These are phyloP conservation scores for Berberis vulgaris DNA, from an alignment of 164 flowering plant genomes.

Conservation along the genomic window DNA sequence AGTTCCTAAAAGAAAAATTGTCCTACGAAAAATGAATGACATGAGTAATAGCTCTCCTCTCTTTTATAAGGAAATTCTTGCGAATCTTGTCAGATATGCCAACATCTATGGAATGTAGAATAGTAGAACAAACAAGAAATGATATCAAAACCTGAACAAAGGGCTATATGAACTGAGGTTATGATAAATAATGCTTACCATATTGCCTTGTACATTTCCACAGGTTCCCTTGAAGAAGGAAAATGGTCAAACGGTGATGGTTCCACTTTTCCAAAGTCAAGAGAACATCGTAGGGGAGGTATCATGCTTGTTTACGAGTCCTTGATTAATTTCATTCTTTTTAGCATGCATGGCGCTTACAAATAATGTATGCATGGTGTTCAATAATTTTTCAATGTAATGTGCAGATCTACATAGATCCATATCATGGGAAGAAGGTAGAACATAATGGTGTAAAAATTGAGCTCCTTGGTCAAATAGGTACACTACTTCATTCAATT, in stretches of 20 bases:
- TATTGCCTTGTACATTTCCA: neutral
- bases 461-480: constrained; percentile 95
- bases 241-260: constrained; percentile 71
- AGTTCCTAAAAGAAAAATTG: too few relatives aligned
- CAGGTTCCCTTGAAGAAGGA: constrained; percentile 83
- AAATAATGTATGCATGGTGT: neutral
- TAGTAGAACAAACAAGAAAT: too few relatives aligned
- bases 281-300: constrained; percentile 94
- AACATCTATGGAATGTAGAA: too few relatives aligned
- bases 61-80: too few relatives aligned
- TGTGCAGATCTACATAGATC: constrained; percentile 67
- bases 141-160: too few relatives aligned
- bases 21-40: too few relatives aligned
- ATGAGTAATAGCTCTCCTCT: too few relatives aligned
- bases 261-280: constrained; percentile 87
- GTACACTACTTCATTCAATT: constrained; percentile 20
- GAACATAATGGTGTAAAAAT: constrained; percentile 90
- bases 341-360: neutral
- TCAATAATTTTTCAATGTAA: neutral
- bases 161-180: neutral
- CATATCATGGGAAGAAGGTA: constrained; percentile 78
- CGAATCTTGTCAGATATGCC: too few relatives aligned
- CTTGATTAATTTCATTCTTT: too few relatives aligned
- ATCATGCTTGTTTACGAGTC: constrained; percentile 8
- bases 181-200: neutral